A percentile compares a stretch with the other conserved stretches of the same genome.
phyloP scores from a whole-genome alignment of 352 stramenopile genomes.

The Pelagophyceae sp. region DNA sequence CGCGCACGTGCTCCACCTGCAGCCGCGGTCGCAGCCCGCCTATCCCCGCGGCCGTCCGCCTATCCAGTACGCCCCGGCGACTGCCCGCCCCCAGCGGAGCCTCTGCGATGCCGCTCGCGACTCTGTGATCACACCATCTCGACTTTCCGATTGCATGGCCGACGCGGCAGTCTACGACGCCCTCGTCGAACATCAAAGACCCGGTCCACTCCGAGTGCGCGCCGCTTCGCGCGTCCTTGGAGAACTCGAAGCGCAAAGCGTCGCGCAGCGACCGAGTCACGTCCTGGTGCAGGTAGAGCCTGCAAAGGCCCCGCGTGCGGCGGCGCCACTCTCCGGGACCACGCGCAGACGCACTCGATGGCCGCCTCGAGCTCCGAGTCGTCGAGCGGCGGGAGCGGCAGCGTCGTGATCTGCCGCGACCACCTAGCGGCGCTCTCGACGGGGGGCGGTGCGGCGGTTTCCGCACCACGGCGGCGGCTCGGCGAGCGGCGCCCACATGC shows the following conservation, averaged over 20 bases:
- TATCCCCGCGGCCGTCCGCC: too few species aligned
- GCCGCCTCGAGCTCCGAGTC: background rate
- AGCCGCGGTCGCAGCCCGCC: too few species aligned
- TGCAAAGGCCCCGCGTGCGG: too few species aligned
- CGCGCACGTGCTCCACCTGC: background rate
- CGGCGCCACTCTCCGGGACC: too few species aligned
- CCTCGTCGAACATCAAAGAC: background rate
- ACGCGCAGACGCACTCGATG: too few species aligned
- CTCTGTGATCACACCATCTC: too few species aligned
- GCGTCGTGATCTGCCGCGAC: background rate
- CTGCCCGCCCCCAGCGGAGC: too few species aligned
- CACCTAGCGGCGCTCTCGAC: background rate
- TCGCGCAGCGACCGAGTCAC: background rate
- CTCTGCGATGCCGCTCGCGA: too few species aligned
- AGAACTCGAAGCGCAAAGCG: background rate
- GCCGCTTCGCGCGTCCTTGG: background rate
- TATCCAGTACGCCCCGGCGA: too few species aligned
- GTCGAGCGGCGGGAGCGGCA: constrained; percentile 1
- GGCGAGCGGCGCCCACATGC: constrained; percentile 9
- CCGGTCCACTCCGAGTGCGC: background rate
- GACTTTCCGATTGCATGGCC: too few species aligned
- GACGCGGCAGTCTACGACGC: background rate
- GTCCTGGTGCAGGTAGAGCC: background rate
- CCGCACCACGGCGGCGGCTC: background rate
- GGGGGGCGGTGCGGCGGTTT: background rate